These are phyloP conservation scores for Lathyrus aphaca DNA, from an alignment of 306 rosid genomes.

Conservation along the genomic window DNA sequence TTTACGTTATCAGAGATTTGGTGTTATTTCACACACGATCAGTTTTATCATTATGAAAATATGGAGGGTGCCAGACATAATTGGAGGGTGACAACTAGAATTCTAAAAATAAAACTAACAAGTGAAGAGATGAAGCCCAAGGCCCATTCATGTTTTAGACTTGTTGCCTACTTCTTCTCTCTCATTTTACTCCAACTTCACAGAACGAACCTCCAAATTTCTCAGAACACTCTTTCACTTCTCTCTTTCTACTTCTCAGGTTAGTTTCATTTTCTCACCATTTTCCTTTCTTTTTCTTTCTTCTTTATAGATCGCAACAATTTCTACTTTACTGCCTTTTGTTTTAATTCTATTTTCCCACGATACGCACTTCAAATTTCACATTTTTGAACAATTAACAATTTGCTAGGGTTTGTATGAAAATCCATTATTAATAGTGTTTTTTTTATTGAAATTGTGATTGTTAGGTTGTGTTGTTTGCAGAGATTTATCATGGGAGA, in stretches of 20 bases:
- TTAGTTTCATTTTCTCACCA: background rate
- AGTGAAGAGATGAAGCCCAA: background rate
- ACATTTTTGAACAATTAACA: background rate
- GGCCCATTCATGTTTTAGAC: background rate
- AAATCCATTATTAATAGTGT: background rate
- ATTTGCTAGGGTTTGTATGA: conserved; percentile 19
- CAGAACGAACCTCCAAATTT: too few relatives aligned
- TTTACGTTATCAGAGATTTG: too few relatives aligned
- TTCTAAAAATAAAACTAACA: too few relatives aligned
- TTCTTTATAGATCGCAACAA: background rate
- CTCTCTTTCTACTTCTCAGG: conserved; percentile 24
- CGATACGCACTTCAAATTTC: background rate
- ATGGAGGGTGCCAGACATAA: too few relatives aligned
- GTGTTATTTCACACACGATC: too few relatives aligned
- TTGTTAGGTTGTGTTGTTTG: conserved; percentile 9
- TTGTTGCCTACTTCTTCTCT: conserved; percentile 9
- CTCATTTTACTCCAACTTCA: background rate
- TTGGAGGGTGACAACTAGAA: too few relatives aligned
- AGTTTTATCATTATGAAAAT: too few relatives aligned
- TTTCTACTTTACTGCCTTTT: too few relatives aligned
- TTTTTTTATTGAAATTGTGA: background rate
- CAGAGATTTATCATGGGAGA: conserved; percentile 52
- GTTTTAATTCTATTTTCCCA: too few relatives aligned
- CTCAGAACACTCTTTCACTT: too few relatives aligned
- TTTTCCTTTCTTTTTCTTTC: background rate